Evolutionary conservation across 495 filamentous ascomycete genomes (phyloP), one percentile per base, ranked within the genome.

Genomic region (Daldinia bambusicola): DNA sequence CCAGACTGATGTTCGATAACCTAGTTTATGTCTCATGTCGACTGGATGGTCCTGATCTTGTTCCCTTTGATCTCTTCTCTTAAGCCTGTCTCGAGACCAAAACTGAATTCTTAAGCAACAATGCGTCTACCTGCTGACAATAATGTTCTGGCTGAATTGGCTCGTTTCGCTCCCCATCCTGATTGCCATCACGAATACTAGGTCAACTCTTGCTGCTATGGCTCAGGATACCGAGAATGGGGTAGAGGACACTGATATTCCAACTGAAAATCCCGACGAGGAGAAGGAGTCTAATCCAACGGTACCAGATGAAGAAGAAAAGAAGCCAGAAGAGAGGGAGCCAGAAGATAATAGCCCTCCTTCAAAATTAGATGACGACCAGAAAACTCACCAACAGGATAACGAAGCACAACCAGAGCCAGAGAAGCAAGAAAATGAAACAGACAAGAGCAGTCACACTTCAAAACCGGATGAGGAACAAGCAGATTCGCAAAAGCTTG

Each of bases 71-170:
- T 56, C 60, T 57, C 41, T 36, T 36, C 36, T 61, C 38, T 52
- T 26, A 57, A 65, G 55, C 40, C 69, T 58, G 22, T 34, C 31
- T 53, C 52, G 16, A 6, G 18, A 8, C 18, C 38, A 45, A 45
- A 37, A 4, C 32, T 37, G 4, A 61, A 57, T 65, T 51, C 51
- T 72, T 61, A 68, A 68, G 70, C 65, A 65, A 68, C 18, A 16
- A 65, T 64, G 56, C 10, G 40, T 37, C 43, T 71, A 59, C 63
- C 56, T 63, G 14, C 8, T 53, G 16, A 14, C 9, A 52, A 61
- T 64, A 32, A 72, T 68, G 65, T 65, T 68, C 34, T 68, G 61
- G 65, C 53, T 61, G 65, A 72, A 65, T 53, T 72, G 64, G 65
- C 56, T 65, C 32, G 61, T 72, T 40, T 68, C 65, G 32, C 8